Evolutionary conservation across 495 filamentous ascomycete species (phyloP).

Genomic region (Aspergillus steynii): DNA sequence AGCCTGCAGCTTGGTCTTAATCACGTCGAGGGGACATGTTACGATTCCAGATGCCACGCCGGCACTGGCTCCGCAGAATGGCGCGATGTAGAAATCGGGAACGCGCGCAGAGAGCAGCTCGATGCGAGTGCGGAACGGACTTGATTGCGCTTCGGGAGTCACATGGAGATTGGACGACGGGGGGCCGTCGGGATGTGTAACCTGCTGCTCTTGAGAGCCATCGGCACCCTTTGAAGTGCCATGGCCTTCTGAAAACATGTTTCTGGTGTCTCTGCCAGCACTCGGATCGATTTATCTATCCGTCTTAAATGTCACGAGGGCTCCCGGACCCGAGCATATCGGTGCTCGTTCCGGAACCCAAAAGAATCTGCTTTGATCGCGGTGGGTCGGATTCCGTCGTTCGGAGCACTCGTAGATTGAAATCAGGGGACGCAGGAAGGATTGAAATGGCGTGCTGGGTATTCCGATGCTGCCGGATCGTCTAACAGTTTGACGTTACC

Average conservation of each 20-base stretch:
- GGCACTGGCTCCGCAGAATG: constrained; percentile 80
- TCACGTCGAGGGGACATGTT: constrained; percentile 96
- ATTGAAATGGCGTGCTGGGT: constrained; percentile 18
- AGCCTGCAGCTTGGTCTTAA: constrained; percentile 97
- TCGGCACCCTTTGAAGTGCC: constrained; percentile 33
- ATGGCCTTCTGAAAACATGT: constrained; percentile 41
- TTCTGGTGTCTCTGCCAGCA: constrained; percentile 29
- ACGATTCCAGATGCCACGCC: constrained; percentile 91
- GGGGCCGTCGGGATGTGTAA: constrained; percentile 23
- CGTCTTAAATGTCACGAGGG: constrained; percentile 45
- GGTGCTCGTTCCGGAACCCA: constrained; percentile 50
- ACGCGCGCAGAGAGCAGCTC: constrained; percentile 54
- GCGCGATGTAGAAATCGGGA: constrained; percentile 55
- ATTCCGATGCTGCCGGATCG: constrained; percentile 36
- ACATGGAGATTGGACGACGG: constrained; percentile 23
- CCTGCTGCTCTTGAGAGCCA: constrained; percentile 31
- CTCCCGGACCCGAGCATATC: constrained; percentile 51
- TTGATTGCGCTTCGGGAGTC: constrained; percentile 21
- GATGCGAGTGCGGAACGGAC: constrained; percentile 47
- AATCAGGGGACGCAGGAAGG: constrained; percentile 8
- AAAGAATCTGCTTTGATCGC: constrained; percentile 25
- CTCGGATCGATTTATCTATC: constrained; percentile 39
- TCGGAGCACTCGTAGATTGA: constrained; percentile 9
- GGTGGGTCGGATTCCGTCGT: constrained; percentile 8
- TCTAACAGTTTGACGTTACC: constrained; percentile 29